These are phyloP conservation scores for Daedaleopsis sinensis DNA, from an alignment of 768 basidiomycete species.

Conservation along the genomic window DNA sequence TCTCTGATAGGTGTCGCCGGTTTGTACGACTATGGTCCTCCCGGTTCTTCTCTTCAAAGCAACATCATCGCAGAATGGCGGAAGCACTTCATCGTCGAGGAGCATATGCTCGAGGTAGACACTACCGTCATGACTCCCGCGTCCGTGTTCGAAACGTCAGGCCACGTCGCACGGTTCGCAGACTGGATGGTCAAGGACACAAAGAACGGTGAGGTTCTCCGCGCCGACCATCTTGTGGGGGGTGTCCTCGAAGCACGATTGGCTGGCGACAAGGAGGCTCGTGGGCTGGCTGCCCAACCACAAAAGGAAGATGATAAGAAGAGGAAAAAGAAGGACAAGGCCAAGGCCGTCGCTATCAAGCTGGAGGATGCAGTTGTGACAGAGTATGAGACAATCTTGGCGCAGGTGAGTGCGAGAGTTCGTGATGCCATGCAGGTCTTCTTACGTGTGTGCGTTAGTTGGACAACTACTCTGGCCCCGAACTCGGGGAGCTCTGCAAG, in stretches of 20 bases:
- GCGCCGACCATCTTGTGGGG: constrained; percentile 96
- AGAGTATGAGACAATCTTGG: constrained; percentile 82
- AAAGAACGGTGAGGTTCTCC: constrained; percentile 94
- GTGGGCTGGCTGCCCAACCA: constrained; percentile 67
- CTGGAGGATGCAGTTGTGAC: constrained; percentile 72
- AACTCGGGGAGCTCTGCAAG: constrained; percentile 85
- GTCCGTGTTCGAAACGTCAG: constrained; percentile 93
- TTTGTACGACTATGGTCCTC: constrained; percentile 96
- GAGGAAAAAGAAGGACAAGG: constrained; percentile 77
- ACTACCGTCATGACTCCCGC: constrained; percentile 98
- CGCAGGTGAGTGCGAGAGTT: constrained; percentile 62
- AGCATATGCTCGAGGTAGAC: constrained; percentile 98
- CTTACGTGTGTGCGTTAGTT: constrained; percentile 50
- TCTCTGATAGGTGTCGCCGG: constrained; percentile 82
- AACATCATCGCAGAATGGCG: constrained; percentile 98
- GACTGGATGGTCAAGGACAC: constrained; percentile 99
- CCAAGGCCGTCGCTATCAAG: constrained; percentile 68
- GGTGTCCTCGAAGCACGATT: constrained; percentile 88
- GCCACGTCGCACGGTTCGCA: constrained; percentile 96
- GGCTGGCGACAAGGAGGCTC: constrained; percentile 88
- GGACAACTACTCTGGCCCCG: constrained; percentile 90
- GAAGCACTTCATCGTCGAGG: constrained; percentile 97
- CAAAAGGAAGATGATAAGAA: constrained; percentile 54
- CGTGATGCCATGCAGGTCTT: not conserved
- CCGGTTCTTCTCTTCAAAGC: constrained; percentile 92